Evolutionary conservation across 129 eudicot genomes (phyloP).

Genomic region (Saposhnikovia divaricata): DNA sequence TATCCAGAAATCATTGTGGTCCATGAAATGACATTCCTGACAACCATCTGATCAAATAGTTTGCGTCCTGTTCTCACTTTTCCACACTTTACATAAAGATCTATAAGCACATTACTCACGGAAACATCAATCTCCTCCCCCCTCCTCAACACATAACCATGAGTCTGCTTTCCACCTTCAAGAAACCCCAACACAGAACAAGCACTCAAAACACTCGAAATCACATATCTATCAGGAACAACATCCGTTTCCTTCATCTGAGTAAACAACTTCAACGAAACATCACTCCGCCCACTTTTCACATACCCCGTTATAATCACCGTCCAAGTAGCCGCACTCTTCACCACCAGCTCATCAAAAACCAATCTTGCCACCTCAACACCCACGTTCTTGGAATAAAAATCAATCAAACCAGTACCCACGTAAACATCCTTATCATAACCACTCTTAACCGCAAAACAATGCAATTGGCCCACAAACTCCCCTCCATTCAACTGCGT

Average conservation of each 20-base stretch:
- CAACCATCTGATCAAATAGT: constrained; percentile 45
- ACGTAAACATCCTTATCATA: constrained; percentile 48
- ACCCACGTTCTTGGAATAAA: constrained; percentile 40
- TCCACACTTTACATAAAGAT: constrained; percentile 64
- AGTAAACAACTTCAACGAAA: constrained; percentile 38
- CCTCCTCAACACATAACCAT: constrained; percentile 49
- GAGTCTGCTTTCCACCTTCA: constrained; percentile 58
- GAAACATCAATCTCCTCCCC: constrained; percentile 44
- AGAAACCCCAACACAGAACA: constrained; percentile 42
- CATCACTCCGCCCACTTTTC: constrained; percentile 38
- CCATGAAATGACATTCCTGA: constrained; percentile 57
- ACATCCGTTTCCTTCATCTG: constrained; percentile 39
- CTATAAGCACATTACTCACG: constrained; percentile 50
- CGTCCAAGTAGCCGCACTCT: constrained; percentile 53
- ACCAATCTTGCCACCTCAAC: constrained; percentile 40
- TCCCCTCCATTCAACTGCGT: constrained; percentile 23
- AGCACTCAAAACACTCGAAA: constrained; percentile 54
- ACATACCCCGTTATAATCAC: constrained; percentile 43
- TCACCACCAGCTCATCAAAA: constrained; percentile 36
- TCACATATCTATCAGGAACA: constrained; percentile 50
- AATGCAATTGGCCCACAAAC: constrained; percentile 39
- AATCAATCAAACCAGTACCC: constrained; percentile 51
- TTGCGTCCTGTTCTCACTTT: constrained; percentile 32
- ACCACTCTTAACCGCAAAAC: constrained; percentile 44
- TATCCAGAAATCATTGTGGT: constrained; percentile 71